Base-by-base conservation (phyloP, 2,329 filamentous ascomycete genomes). In the Setomelanomma holmii region DNA sequence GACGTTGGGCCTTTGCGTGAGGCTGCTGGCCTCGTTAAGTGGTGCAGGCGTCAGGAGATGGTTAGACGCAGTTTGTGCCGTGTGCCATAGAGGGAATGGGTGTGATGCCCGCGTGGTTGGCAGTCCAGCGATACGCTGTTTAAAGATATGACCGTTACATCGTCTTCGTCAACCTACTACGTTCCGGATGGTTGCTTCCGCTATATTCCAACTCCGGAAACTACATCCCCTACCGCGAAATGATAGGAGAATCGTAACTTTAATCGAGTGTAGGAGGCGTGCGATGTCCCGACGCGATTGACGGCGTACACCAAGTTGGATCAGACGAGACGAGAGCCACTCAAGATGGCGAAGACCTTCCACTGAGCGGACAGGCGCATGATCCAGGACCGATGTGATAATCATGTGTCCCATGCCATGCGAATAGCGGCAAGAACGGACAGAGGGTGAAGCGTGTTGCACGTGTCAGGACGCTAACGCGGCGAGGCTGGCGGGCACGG, bases 401-500 rank as follows among this genome's bases (percentile, higher is more conserved):
- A n/a, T n/a, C n/a, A n/a, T n/a, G 27, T 30, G 27, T 14, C 10
- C 14, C 10, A 30, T 30, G 5, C 10, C 27, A 30, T 30, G 27
- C 27, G 27, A 30, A 30, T 30, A 6, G 5, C 14, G 3, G 27
- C 27, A 30, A 30, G 27, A 14, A 30, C 5, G 27, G 5, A 24
- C 14, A 20, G 21, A 19, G 24, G 12, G 40, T 43, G 34, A 40
- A 40, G 10, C 2, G 33, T n/a, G 43, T 12, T 4, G 23, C 44
- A 46, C 10, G 41, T 50, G 43, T n/a, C 45, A 21, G 34, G 22
- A 24, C 40, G 45, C 52, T 51, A 56, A 21, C 27, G 42, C 24
- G 34, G 38, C 44, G 49, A 33, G 34, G 53, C 46, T 54, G 51
- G 51, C 19, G 51, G 19, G 42, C 35, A 17, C 35, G 21, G 38